Conservation (phyloP, 78 protist genomes). For the Protostelium mycophagum region DNA sequence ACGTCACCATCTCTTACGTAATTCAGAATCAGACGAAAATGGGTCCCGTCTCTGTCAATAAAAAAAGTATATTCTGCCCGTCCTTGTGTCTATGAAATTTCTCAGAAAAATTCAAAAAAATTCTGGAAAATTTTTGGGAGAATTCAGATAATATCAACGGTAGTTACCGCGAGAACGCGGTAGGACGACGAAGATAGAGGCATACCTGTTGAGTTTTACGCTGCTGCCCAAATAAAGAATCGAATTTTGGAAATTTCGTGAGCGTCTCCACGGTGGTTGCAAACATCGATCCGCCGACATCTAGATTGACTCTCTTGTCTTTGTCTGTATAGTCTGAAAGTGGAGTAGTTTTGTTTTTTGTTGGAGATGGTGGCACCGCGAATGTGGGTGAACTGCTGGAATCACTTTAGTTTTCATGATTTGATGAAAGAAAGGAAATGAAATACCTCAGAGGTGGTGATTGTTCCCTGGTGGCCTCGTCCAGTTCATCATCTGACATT, state of each 20-base stretch:
- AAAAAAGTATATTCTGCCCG: neutral
- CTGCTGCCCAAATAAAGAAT: neutral
- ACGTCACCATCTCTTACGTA: neutral
- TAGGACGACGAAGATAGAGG: neutral
- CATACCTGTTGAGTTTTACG: neutral
- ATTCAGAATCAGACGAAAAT: neutral
- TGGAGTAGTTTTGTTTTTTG: too few relatives aligned
- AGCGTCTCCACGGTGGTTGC: neutral
- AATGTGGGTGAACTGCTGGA: too few relatives aligned
- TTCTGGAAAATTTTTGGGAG: too few relatives aligned
- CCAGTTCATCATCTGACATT: too few relatives aligned
- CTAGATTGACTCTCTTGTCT: neutral
- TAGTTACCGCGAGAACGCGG: too few relatives aligned
- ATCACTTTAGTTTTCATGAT: too few relatives aligned
- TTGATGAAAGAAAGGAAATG: too few relatives aligned
- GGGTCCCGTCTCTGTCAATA: neutral
- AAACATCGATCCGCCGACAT: neutral
- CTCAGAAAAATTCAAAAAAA: too few relatives aligned
- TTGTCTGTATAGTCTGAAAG: neutral
- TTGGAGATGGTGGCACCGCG: too few relatives aligned
- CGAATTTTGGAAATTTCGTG: neutral
- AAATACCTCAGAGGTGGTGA: too few relatives aligned
- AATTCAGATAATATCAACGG: too few relatives aligned
- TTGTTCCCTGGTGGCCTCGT: too few relatives aligned
- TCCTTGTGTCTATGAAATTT: neutral